phyloP scores from a whole-genome alignment of 2,329 filamentous ascomycete genomes.

The Capronia coronata region DNA sequence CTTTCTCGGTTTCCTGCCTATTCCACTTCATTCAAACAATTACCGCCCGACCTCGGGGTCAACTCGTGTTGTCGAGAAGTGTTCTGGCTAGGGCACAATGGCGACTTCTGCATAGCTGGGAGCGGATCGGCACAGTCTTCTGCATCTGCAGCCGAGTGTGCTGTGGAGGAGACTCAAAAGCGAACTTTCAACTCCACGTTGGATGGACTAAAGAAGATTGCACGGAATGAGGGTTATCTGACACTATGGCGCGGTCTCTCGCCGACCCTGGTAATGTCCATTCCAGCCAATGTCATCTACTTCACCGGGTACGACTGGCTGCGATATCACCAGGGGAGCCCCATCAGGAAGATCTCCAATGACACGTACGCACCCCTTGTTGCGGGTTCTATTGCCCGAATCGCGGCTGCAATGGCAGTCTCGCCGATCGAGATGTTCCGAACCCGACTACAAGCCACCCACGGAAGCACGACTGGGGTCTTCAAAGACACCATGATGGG shows the following conservation, averaged over 20 bases:
- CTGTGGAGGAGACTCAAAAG: slow-evolving; percentile 77
- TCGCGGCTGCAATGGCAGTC: slow-evolving; percentile 74
- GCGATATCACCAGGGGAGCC: slow-evolving; percentile 65
- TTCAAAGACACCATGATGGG: slow-evolving; percentile 72
- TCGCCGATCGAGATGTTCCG: slow-evolving; percentile 90
- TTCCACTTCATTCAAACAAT: slow-evolving; percentile 52
- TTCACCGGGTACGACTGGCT: slow-evolving; percentile 98
- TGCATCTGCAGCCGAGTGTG: slow-evolving; percentile 56
- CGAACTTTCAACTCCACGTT: slow-evolving; percentile 83
- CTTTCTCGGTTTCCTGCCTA: slow-evolving; percentile 52
- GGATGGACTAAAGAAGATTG: slow-evolving; percentile 89
- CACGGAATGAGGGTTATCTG: slow-evolving; percentile 77
- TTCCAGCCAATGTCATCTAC: slow-evolving; percentile 96
- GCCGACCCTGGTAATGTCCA: slow-evolving; percentile 88
- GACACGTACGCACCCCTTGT: slow-evolving; percentile 73
- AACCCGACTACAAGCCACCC: slow-evolving; percentile 80
- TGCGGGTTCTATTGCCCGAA: slow-evolving; percentile 70
- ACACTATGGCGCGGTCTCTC: slow-evolving; percentile 90
- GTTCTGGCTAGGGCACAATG: slow-evolving; percentile 86
- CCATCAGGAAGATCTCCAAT: slow-evolving; percentile 56
- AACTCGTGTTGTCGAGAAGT: slow-evolving; percentile 95
- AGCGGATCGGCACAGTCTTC: slow-evolving; percentile 35
- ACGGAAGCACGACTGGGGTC: slow-evolving; percentile 54
- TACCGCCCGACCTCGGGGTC: slow-evolving; percentile 80
- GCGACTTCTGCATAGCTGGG: slow-evolving; percentile 72